Base-by-base conservation (phyloP, 1,284 basidiomycete species). In the Sporisorium exsertum region DNA sequence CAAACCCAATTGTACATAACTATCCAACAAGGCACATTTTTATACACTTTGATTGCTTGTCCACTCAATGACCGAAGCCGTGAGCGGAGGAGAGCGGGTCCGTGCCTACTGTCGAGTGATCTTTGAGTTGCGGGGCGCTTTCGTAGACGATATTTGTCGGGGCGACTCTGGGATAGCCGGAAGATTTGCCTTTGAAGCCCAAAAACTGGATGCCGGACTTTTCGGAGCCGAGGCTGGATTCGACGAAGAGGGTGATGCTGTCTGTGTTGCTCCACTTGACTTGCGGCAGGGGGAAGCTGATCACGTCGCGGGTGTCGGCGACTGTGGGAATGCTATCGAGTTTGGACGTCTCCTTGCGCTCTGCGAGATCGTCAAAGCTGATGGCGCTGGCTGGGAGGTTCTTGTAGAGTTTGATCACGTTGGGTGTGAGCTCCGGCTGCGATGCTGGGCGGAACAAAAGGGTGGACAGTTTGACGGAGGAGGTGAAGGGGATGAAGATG, bases 101-200 rank as follows among this genome's bases (percentile, higher is more conserved):
- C 8, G 63, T 7, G 6, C 64, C 69, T 15, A 80, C 65, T 45
- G 78, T 80, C 50, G 69, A 33, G 51, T 84, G 82, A 45, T 82
- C 82, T 42, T 82, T 77, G 63, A 80, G 55, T 64, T 81, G 78
- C 0, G 83, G 83, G 5, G 83, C 77, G 42, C 74, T 64, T 65
- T 85, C 83, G 59, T 85, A 85, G 51, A 85, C 73, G 58, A 85
- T 78, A 43, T 78, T 79, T 2, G 69, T 58, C 0, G 83, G 82
- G 3, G 74, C 69, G 37, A 65, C 65, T 9, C 75, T 26, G 16
- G 58, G 54, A 54, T 47, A 47, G 7, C 70, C 66, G 3, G 68
- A 62, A 22, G n/a, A 51, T 49, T 82, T 80, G 24, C 83, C 83
- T 18, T 80, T 78, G 72, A 85, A 82, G 13, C 82, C 83, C 4